Evolutionary conservation across 2,329 filamentous ascomycete genomes (phyloP).

Genomic region (Stylonectria norvegica): DNA sequence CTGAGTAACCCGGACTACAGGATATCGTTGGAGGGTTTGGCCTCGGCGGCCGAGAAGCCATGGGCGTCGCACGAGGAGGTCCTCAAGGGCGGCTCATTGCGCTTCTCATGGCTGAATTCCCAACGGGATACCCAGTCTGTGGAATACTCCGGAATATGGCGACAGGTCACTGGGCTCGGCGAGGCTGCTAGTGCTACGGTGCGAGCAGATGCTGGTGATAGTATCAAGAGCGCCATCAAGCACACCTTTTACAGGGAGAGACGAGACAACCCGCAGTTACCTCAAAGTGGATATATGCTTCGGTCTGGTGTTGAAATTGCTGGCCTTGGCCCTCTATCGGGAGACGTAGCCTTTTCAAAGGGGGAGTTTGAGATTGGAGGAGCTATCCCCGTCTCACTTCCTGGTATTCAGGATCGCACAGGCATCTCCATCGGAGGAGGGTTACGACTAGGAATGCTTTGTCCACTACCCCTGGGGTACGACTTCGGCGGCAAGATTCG

Average conservation of each 20-base stretch:
- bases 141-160: constrained; percentile 78
- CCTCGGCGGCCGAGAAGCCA: constrained; percentile 80
- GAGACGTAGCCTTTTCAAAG: constrained; percentile 93
- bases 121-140: constrained; percentile 70
- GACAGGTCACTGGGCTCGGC: constrained; percentile 78
- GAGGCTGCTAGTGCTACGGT: constrained; percentile 76
- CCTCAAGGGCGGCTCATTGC: constrained; percentile 71
- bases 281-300: constrained; percentile 75
- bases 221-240: constrained; percentile 80
- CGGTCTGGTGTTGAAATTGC: constrained; percentile 81
- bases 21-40: constrained; percentile 74
- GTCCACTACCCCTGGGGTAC: constrained; percentile 69
- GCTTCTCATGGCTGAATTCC: constrained; percentile 68
- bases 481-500: constrained; percentile 48
- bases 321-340: constrained; percentile 75
- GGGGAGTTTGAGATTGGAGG: constrained; percentile 79
- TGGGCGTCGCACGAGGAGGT: constrained; percentile 95
- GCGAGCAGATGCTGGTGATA: constrained; percentile 82
- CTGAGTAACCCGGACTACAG: constrained; percentile 79
- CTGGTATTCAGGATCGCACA: constrained; percentile 63
- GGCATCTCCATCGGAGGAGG: constrained; percentile 82
- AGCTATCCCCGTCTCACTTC: constrained; percentile 70
- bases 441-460: constrained; percentile 76
- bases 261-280: constrained; percentile 81
- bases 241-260: constrained; percentile 78